Base-by-base conservation (phyloP, 2,329 filamentous ascomycete species). In the Aspergillus sp. region DNA sequence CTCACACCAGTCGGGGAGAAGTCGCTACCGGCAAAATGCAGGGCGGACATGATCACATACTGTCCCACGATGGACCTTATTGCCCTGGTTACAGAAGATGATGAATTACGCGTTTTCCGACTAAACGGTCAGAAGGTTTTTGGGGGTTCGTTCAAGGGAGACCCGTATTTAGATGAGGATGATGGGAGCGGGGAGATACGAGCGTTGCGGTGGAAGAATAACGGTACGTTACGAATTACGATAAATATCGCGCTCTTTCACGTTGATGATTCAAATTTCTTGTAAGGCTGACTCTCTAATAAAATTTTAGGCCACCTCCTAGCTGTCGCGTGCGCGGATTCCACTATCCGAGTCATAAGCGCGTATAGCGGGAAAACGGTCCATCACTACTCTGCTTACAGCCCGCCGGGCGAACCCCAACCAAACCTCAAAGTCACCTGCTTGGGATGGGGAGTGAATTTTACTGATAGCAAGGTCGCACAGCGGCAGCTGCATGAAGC, bases 51-150 rank as follows among this genome's bases (percentile, higher is more conserved):
- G 51, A 80, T 93, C 35, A 82, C 87, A 25, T 91, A 90, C 74
- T 96, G 91, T 73, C 91, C 93, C 15, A 89, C 87, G 8, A 90
- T 96, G 79, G 91, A 97, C 75, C 81, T 98, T 46, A 81, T 92
- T 12, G 89, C 90, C 12, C 79, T 91, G 12, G 87, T 88, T 14
- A 84, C 82, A n/a, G 81, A 82, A 15, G 84, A 87, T 59, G 86
- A 86, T 49, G 86, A 87, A 50, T 79, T 97, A 17, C 82, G 89
- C 64, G 86, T 96, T 44, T 93, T 89, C 74, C 84, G 93, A 49
- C 83, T 93, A 15, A 90, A 89, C 60, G 89, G 88, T 1, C 91
- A 97, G 66, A 74, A 80, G 50, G 86, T 87, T 2, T 88, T 88
- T 68, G 82, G 82, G 63, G 66, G 68, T 48, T 67, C 76, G 59